Base-by-base conservation (phyloP, 331 rosid genomes). In the Ulmus americana region DNA sequence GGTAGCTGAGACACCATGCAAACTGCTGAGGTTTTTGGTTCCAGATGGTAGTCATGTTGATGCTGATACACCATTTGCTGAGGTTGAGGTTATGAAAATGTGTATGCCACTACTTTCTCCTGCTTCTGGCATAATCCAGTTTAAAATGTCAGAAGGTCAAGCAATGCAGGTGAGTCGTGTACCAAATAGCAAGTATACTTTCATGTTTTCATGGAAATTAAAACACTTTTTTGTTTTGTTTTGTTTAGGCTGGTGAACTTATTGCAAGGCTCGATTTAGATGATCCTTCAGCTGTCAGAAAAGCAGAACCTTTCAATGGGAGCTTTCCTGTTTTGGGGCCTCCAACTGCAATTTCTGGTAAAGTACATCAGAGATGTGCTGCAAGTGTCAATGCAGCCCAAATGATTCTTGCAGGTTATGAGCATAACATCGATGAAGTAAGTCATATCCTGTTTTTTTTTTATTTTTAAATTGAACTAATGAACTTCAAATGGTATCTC, bases 51-150 rank as follows among this genome's bases (percentile, higher is more conserved):
- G 88, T 79, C 97, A 94, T 75, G 61, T 94, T 8, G 96, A 87
- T 65, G 95, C 91, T 51, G 99, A 94, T 84, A 70, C 86, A 69
- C 99, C 99, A 43, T 94, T 83, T 80, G 95, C 96, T 43, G 99
- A 94, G 81, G 99, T 94, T 67, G 99, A 94, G 87, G 99, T 94
- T 78, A 94, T 94, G 99, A 94, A 94, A 90, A 94, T 94, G 99
- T 94, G 99, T 67, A 94, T 94, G 99, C 99, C 99, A 72, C 96
- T 94, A 71, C 99, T 94, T 77, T 94, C 99, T 44, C 99, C 99
- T 76, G 96, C 99, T 77, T 81, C 97, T 44, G 99, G 99, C 77
- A 73, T 78, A 68, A 65, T 94, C 77, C 95, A 87, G 73, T 85
- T 90, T 73, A 85, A 73, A 70, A 68, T 94, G 92, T 74, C 97